Evolutionary conservation across 345 rosid species (phyloP), one percentile per base, ranked within the genome.

Genomic region (Sonneratia alba): DNA sequence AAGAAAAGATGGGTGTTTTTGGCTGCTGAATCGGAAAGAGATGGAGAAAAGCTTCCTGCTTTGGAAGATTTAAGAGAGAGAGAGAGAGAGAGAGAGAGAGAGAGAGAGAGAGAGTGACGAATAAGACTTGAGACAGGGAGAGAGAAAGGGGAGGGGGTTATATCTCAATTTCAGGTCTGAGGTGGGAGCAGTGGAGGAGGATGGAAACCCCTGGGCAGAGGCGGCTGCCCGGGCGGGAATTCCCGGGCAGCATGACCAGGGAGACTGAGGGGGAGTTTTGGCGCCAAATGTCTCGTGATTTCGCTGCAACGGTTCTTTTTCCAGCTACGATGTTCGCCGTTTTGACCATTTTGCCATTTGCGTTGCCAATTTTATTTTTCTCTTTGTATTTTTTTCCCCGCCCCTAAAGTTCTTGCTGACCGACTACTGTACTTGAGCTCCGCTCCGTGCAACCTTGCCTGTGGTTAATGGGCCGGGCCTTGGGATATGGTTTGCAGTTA

Each of bases 161-260:
- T 34, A 63, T 69, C 14, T 27, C 37, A 51, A 8, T 48, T 38
- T 64, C 27, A 66, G 70, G 24, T 22, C 34, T 72, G 62, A 19
- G n/a, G 57, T 14, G 67, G 19, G 51, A 47, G 51, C 2, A 21
- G 12, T 27, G 55, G 32, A 27, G 32, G 32, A 1, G 32, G 32
- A 27, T n/a, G 32, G 55, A 45, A 15, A 42, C 47, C 16, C 22
- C 76, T 55, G 74, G 75, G 51, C 18, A 59, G 48, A 63, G 77
- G 77, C 78, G 78, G 81, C 81, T 77, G 81, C 83, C 85, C 85
- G 81, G 71, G 73, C 85, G 81, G 71, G 73, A 67, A 76, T 51
- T 66, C 18, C 4, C 78, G 85, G 85, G 83, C 81, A 75, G 79
- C 73, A 18, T 53, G 57, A 7, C 9, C 0, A 65, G 61, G 69